A percentile compares a stretch with the other conserved stretches of the same genome.
Conservation (phyloP, 2,329 filamentous ascomycete genomes). For the Gremmenia infestans region DNA sequence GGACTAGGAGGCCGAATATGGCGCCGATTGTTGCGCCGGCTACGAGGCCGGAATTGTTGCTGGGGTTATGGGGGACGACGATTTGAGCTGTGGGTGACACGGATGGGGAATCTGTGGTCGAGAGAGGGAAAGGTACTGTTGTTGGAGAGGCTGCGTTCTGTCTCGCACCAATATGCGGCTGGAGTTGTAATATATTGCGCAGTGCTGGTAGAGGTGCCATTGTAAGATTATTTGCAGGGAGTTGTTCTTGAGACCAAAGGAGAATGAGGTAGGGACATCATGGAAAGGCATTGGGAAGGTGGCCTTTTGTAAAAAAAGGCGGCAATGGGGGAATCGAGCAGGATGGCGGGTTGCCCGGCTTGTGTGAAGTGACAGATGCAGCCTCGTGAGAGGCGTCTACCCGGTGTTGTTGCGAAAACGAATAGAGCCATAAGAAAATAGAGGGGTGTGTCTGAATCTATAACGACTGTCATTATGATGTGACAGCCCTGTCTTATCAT, state of each 20-base stretch:
- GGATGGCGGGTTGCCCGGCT: background rate
- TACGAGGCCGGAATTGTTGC: background rate
- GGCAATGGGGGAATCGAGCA: background rate
- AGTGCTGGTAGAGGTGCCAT: constrained; percentile 8
- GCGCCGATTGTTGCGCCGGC: constrained; percentile 16
- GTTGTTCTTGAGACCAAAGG: background rate
- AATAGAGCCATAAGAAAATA: constrained; percentile 1
- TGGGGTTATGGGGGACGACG: background rate
- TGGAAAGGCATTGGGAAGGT: background rate
- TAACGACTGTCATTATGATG: constrained; percentile 4
- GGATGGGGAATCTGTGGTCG: background rate
- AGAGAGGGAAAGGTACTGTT: background rate
- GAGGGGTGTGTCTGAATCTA: background rate
- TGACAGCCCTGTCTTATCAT: constrained; percentile 7
- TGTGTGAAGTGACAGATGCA: background rate
- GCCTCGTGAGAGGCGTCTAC: constrained; percentile 5
- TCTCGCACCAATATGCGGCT: constrained; percentile 3
- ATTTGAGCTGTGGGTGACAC: background rate
- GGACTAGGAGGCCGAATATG: constrained; percentile 30
- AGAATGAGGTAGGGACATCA: background rate
- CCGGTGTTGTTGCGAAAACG: constrained; percentile 7
- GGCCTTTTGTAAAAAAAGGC: background rate
- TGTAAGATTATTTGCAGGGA: background rate
- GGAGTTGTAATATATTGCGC: background rate
- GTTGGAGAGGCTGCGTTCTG: constrained; percentile 2